phyloP scores from a whole-genome alignment of 352 stramenopile genomes.

The Halophytophthora batemanensis region DNA sequence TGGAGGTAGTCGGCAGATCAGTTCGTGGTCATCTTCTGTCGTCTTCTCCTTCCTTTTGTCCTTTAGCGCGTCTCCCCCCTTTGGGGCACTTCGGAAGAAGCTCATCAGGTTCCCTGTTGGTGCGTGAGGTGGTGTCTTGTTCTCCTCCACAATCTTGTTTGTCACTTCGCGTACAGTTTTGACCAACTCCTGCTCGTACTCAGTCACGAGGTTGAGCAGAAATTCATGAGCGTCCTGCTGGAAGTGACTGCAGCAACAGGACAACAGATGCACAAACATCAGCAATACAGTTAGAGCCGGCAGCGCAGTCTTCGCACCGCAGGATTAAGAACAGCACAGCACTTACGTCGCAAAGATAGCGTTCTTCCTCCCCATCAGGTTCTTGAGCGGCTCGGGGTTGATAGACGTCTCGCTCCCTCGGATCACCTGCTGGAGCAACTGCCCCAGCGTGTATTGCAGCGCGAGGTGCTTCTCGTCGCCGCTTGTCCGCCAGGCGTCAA shows the following conservation, averaged over 20 bases:
- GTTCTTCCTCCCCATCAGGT: conserved; percentile 73
- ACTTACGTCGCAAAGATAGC: conserved; percentile 80
- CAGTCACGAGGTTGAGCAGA: conserved; percentile 75
- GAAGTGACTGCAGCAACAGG: conserved; percentile 43
- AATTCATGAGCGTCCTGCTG: conserved; percentile 89
- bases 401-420: conserved; percentile 65
- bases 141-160: conserved; percentile 29
- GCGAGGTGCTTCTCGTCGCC: conserved; percentile 52
- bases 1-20: conserved; percentile 56
- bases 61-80: conserved; percentile 4
- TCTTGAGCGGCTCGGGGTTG: conserved; percentile 77
- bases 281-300: conserved; percentile 6
- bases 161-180: conserved; percentile 35
- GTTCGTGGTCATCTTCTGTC: conserved; percentile 25
- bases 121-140: conserved; percentile 19
- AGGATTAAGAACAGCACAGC: no score
- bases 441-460: conserved; percentile 50
- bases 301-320: background rate
- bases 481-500: conserved; percentile 45
- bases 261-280: conserved; percentile 2
- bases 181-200: conserved; percentile 83
- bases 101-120: conserved; percentile 48
- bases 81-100: conserved; percentile 50
- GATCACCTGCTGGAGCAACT: conserved; percentile 60
- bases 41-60: conserved; percentile 15